Evolutionary conservation across 2,329 filamentous ascomycete genomes (phyloP).

Genomic region (Colletotrichum abscissum): DNA sequence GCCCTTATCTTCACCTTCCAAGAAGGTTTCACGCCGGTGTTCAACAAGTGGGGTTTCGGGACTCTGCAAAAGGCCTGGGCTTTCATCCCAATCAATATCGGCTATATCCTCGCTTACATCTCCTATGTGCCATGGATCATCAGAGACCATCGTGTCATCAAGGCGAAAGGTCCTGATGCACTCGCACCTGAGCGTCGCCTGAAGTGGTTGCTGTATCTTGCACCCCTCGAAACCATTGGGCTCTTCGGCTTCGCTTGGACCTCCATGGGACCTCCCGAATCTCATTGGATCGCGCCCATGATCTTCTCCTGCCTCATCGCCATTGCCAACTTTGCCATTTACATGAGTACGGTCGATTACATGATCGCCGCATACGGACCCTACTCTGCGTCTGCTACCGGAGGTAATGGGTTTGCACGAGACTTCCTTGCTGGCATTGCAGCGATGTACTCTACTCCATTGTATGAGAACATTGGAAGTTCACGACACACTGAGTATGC

Average conservation of each 20-base stretch:
- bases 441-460: constrained; percentile 69
- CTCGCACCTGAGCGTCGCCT: constrained; percentile 65
- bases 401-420: constrained; percentile 74
- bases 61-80: constrained; percentile 41
- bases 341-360: constrained; percentile 76
- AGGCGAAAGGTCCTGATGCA: constrained; percentile 55
- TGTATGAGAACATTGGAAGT: constrained; percentile 58
- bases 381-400: constrained; percentile 74
- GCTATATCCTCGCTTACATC: constrained; percentile 69
- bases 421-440: constrained; percentile 73
- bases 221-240: constrained; percentile 68
- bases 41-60: constrained; percentile 68
- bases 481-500: constrained; percentile 61
- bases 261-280: constrained; percentile 59
- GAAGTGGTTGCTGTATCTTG: constrained; percentile 70
- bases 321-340: constrained; percentile 72
- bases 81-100: constrained; percentile 46
- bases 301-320: constrained; percentile 70
- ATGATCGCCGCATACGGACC: constrained; percentile 75
- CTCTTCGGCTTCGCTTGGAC: constrained; percentile 73
- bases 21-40: constrained; percentile 70
- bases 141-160: constrained; percentile 44
- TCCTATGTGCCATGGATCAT: constrained; percentile 67
- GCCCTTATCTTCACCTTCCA: constrained; percentile 76
- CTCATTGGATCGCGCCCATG: constrained; percentile 72